Percentiles rank a stretch among this genome's conserved stretches.
These are phyloP conservation scores for Corylus americana DNA, from an alignment of 306 rosid genomes.

Conservation along the genomic window DNA sequence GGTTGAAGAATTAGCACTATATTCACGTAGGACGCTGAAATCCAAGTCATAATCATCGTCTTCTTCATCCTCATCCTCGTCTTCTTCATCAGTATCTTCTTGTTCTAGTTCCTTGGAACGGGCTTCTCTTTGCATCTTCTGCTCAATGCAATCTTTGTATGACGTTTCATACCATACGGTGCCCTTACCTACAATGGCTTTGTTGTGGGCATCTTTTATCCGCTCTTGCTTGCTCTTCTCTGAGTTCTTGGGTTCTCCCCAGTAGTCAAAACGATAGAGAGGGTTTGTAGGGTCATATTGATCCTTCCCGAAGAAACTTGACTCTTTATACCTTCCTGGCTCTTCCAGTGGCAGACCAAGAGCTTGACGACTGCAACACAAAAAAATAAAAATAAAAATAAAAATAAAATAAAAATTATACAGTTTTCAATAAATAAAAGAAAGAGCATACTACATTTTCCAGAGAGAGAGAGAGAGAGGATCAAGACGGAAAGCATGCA, in stretches of 20 bases:
- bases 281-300: slow-evolving; percentile 72
- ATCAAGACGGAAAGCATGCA: neutral
- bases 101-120: slow-evolving; percentile 33
- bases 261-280: slow-evolving; percentile 86
- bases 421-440: neutral
- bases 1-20: slow-evolving; percentile 33
- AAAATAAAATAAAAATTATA: neutral
- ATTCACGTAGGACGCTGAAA: slow-evolving; percentile 54
- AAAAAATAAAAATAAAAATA: too few species aligned
- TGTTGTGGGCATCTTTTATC: slow-evolving; percentile 75
- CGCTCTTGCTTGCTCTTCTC: slow-evolving; percentile 85
- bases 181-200: slow-evolving; percentile 79
- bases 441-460: neutral
- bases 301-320: slow-evolving; percentile 74
- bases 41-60: slow-evolving; percentile 56
- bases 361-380: slow-evolving; percentile 61
- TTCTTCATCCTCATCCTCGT: slow-evolving; percentile 21
- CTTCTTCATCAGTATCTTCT: slow-evolving; percentile 23
- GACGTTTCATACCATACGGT: slow-evolving; percentile 72
- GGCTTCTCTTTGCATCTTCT: slow-evolving; percentile 54
- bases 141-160: slow-evolving; percentile 69
- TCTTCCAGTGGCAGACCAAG: slow-evolving; percentile 91
- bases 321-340: slow-evolving; percentile 84
- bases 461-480: neutral
- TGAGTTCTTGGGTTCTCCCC: slow-evolving; percentile 98